Percentiles rank a stretch among this genome's conserved stretches.
phyloP scores from a whole-genome alignment of 2,329 filamentous ascomycete species.

The Botryotinia globosa region DNA sequence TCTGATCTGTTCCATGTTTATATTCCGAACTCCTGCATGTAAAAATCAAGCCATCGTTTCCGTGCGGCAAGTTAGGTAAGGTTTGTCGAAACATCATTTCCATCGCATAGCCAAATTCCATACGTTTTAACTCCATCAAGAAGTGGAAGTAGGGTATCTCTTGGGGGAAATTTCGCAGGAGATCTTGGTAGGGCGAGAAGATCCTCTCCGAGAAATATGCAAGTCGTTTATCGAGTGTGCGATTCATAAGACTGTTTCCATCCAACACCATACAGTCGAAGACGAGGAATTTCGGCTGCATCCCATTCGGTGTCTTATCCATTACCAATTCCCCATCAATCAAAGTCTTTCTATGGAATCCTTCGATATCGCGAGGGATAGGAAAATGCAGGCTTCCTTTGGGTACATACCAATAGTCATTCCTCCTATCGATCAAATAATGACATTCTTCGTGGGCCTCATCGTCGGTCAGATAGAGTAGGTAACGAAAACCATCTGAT shows the following conservation, averaged over 20 bases:
- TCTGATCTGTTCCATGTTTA: slow-evolving; percentile 82
- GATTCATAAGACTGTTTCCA: slow-evolving; percentile 69
- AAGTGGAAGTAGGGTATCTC: slow-evolving; percentile 73
- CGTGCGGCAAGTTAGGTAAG: slow-evolving; percentile 80
- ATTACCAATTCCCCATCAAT: slow-evolving; percentile 92
- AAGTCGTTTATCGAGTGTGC: slow-evolving; percentile 82
- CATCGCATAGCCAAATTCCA: slow-evolving; percentile 84
- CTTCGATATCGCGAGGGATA: slow-evolving; percentile 57
- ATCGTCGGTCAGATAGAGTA: slow-evolving; percentile 81
- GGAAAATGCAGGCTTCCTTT: slow-evolving; percentile 75
- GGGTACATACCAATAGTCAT: slow-evolving; percentile 88
- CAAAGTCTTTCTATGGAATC: slow-evolving; percentile 76
- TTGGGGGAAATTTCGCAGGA: slow-evolving; percentile 64
- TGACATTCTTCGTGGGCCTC: slow-evolving; percentile 64
- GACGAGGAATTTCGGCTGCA: slow-evolving; percentile 78
- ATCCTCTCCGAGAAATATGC: slow-evolving; percentile 80
- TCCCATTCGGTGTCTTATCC: slow-evolving; percentile 69
- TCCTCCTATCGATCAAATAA: slow-evolving; percentile 96
- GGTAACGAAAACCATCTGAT: slow-evolving; percentile 90
- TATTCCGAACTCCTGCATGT: slow-evolving; percentile 89
- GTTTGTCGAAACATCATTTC: slow-evolving; percentile 89
- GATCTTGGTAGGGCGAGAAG: slow-evolving; percentile 64
- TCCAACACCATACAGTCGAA: slow-evolving; percentile 91
- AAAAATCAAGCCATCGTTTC: slow-evolving; percentile 96
- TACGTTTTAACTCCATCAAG: slow-evolving; percentile 80